Base-by-base conservation (phyloP, 768 basidiomycete species). In the Pleurotus ostreatus region DNA sequence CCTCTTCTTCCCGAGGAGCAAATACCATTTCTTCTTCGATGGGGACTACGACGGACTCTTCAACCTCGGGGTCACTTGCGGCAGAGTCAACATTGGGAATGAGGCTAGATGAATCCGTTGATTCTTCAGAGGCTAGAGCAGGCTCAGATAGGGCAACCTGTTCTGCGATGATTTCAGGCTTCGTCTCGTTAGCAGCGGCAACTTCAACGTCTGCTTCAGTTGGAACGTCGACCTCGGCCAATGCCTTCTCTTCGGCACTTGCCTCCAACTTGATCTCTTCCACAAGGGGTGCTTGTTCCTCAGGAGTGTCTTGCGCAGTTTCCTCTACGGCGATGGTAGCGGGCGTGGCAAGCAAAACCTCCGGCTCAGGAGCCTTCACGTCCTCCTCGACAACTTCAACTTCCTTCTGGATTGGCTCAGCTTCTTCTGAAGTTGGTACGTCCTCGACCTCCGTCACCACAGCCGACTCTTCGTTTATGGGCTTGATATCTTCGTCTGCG, bases 1-100 rank as follows among this genome's bases (percentile, higher is more conserved):
- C 38, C 41, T 53, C 51, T 53, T 53, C 51, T 53, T 53, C 38
- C n/a, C 37, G 51, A 40, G 45, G 54, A 16, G 54, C 54, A 44
- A 46, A 55, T 15, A 34, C 25, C 54, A 55, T 46, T 25, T 55
- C 54, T 16, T 55, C 45, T 25, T 55, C 43, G 8, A 55, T 30
- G n/a, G 41, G 54, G 40, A 56, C 30, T 7, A 45, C 22, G 16
- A 25, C 23, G 15, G 25, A 4, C 15, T 53, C 57, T 43, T 53
- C 51, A 18, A 13, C 43, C 15, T 45, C 26, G 23, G 23, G 43
- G 11, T 55, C 54, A 46, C 15, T 12, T 46, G 38, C 22, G 47
- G 23, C n/a, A 49, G 26, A 13, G 48, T 49, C 39, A 18, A 20
- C 26, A 26, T 49, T 34, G 26, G 12, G 13, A 49, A 12, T 38